phyloP scores from a whole-genome alignment of 257 asterid species.

The Fraxinus pennsylvanica region DNA sequence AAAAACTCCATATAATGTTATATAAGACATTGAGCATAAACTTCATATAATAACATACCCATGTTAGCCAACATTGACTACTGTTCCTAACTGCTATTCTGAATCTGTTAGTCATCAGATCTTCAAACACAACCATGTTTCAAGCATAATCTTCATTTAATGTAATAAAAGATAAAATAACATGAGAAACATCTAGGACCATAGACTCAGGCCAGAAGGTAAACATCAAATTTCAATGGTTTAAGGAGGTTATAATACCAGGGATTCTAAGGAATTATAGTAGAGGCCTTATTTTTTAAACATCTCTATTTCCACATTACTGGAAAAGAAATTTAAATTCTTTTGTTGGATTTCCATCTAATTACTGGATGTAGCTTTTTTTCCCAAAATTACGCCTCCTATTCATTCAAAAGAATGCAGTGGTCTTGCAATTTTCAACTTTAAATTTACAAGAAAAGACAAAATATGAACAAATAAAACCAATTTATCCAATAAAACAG shows the following conservation, averaged over 20 bases:
- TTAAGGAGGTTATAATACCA: background rate
- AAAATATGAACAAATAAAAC: background rate
- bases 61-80: background rate
- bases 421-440: background rate
- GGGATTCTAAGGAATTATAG: background rate
- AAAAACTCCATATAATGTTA: background rate
- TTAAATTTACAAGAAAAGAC: background rate
- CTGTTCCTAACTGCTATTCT: background rate
- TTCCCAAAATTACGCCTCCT: background rate
- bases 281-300: background rate
- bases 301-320: background rate
- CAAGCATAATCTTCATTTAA: background rate
- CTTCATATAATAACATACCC: background rate
- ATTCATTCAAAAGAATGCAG: background rate
- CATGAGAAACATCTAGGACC: background rate
- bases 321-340: background rate
- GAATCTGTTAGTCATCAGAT: background rate
- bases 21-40: background rate
- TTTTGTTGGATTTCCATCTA: background rate
- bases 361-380: background rate
- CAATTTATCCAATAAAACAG: conserved; percentile 6
- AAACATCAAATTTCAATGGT: background rate
- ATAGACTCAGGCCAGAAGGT: background rate
- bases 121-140: background rate
- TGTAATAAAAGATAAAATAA: background rate